Conservation (phyloP, 2,329 filamentous ascomycete species). For the Arthrobotrys megalospora region DNA sequence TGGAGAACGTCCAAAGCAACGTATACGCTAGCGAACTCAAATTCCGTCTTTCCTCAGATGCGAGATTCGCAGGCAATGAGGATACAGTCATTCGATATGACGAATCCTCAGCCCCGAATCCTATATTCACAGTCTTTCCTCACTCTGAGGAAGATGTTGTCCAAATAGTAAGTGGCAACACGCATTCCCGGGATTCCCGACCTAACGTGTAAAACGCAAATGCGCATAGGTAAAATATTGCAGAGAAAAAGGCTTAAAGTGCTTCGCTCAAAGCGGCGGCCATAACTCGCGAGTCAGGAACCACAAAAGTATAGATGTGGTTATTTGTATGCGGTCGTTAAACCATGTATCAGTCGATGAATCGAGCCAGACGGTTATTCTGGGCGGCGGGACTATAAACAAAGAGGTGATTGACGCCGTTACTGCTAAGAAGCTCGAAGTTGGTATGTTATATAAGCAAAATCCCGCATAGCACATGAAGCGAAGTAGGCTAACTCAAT, state of each 20-base stretch:
- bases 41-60: constrained; percentile 30
- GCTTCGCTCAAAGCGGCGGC: constrained; percentile 48
- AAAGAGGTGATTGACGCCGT: constrained; percentile 48
- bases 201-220: too few relatives aligned
- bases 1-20: constrained; percentile 33
- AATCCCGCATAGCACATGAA: background rate
- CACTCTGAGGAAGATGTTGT: constrained; percentile 41
- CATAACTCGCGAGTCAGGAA: constrained; percentile 42
- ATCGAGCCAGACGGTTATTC: constrained; percentile 44
- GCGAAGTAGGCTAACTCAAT: background rate
- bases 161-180: constrained; percentile 36
- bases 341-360: constrained; percentile 47
- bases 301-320: constrained; percentile 34
- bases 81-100: constrained; percentile 43
- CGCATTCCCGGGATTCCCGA: too few relatives aligned
- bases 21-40: constrained; percentile 33
- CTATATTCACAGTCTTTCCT: constrained; percentile 31
- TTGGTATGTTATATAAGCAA: constrained; percentile 14
- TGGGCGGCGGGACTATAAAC: constrained; percentile 61
- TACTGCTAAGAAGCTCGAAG: constrained; percentile 38
- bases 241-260: constrained; percentile 43
- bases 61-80: constrained; percentile 36
- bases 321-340: constrained; percentile 54
- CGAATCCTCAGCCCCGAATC: constrained; percentile 29
- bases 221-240: constrained; percentile 60